phyloP scores from a whole-genome alignment of 2,329 filamentous ascomycete genomes.

The Xylaria sp. region DNA sequence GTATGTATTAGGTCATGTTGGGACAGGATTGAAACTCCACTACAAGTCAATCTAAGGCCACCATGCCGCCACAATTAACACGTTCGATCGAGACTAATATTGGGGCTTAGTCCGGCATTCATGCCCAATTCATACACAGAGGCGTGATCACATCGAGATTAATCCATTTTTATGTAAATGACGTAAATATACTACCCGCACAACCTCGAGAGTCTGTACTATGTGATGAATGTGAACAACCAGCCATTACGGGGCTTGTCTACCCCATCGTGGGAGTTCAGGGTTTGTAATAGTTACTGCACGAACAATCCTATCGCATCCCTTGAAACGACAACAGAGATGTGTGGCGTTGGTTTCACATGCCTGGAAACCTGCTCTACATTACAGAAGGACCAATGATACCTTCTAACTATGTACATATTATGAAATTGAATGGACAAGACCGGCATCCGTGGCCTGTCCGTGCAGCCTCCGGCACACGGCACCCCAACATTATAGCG shows the following conservation, averaged over 20 bases:
- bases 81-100: not conserved
- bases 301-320: not conserved
- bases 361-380: not conserved
- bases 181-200: not conserved
- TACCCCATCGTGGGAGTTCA: not conserved
- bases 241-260: not conserved
- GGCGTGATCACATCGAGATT: not conserved
- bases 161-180: constrained; percentile 3
- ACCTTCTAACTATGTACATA: not conserved
- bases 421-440: not conserved
- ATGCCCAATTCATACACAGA: constrained; percentile 16
- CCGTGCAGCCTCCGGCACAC: not conserved
- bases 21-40: constrained; percentile 22
- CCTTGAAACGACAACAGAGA: constrained; percentile 15
- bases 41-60: not conserved
- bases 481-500: not conserved
- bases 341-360: constrained; percentile 23
- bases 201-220: not conserved
- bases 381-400: not conserved
- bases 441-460: not conserved
- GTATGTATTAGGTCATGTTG: constrained; percentile 10
- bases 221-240: not conserved
- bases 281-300: not conserved
- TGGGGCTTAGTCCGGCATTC: not conserved
- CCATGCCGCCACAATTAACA: not conserved